These are phyloP conservation scores for Blastomyces gilchristii DNA, from an alignment of 2,329 filamentous ascomycete species.

Conservation along the genomic window DNA sequence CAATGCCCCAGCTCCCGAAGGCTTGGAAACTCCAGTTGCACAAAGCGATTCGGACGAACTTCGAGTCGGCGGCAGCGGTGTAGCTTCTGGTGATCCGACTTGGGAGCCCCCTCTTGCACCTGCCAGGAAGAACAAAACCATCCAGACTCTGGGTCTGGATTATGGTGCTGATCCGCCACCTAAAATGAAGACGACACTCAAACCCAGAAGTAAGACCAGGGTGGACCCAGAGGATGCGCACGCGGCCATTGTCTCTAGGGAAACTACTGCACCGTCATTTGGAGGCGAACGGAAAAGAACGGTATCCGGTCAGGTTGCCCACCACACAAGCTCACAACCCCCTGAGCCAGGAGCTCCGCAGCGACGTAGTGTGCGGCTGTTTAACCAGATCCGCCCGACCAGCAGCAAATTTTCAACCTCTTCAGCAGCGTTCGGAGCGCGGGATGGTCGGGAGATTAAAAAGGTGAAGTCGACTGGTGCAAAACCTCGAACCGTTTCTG, in stretches of 20 bases:
- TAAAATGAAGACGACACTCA: slow-evolving; percentile 50
- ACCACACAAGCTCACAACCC: slow-evolving; percentile 43
- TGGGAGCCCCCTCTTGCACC: slow-evolving; percentile 38
- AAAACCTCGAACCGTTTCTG: slow-evolving; percentile 55
- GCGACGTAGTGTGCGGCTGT: slow-evolving; percentile 62
- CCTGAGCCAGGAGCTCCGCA: slow-evolving; percentile 55
- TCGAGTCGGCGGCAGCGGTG: slow-evolving; percentile 24
- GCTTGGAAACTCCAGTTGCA: slow-evolving; percentile 53
- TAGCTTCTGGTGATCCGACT: slow-evolving; percentile 19
- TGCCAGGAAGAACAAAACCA: slow-evolving; percentile 43
- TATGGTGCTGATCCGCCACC: slow-evolving; percentile 48
- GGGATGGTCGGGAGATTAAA: slow-evolving; percentile 64
- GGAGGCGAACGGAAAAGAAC: slow-evolving; percentile 70
- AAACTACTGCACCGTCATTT: slow-evolving; percentile 22
- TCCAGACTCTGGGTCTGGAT: slow-evolving; percentile 43
- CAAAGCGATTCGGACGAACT: slow-evolving; percentile 37
- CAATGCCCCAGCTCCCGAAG: slow-evolving; percentile 37
- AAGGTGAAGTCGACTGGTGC: slow-evolving; percentile 68
- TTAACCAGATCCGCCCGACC: slow-evolving; percentile 58
- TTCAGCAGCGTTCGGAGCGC: slow-evolving; percentile 46
- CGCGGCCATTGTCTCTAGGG: slow-evolving; percentile 25
- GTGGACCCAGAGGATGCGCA: slow-evolving; percentile 32
- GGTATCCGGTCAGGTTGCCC: slow-evolving; percentile 65
- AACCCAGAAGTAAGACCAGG: slow-evolving; percentile 33
- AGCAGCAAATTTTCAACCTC: slow-evolving; percentile 52